These are phyloP conservation scores for Saprolegnia diclina DNA, from an alignment of 352 stramenopile species.

Conservation along the genomic window DNA sequence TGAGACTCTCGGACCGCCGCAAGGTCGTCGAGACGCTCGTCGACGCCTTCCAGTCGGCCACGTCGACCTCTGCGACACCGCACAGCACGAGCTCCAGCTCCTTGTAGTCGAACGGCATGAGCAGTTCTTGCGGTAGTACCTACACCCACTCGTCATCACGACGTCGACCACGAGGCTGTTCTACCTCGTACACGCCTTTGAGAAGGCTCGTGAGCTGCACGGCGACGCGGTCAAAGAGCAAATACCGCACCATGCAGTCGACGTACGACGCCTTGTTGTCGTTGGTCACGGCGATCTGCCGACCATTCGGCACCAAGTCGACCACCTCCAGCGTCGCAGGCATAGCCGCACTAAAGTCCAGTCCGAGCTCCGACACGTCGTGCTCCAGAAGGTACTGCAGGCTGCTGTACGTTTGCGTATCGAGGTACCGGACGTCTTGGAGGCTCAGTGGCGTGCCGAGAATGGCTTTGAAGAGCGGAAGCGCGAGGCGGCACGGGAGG, in stretches of 20 bases:
- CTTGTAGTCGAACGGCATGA: constrained; percentile 96
- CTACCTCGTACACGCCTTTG: constrained; percentile 97
- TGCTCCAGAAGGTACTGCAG: constrained; percentile 62
- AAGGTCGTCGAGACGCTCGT: constrained; percentile 34
- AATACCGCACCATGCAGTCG: constrained; percentile 89
- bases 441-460: constrained; percentile 92
- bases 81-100: constrained; percentile 96
- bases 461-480: constrained; percentile 96
- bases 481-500: constrained; percentile 90
- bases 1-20: constrained; percentile 50
- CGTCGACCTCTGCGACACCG: constrained; percentile 90
- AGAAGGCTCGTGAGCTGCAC: constrained; percentile 87
- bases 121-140: constrained; percentile 87
- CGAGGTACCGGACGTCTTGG: constrained; percentile 86
- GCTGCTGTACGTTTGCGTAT: constrained; percentile 51
- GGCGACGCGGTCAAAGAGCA: constrained; percentile 89
- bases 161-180: too few species aligned
- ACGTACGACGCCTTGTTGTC: constrained; percentile 94
- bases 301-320: constrained; percentile 58
- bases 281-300: constrained; percentile 85
- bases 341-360: constrained; percentile 70
- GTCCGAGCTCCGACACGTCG: constrained; percentile 41
- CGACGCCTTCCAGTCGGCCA: constrained; percentile 90
- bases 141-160: too few species aligned
- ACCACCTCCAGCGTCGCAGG: constrained; percentile 35